Conservation (phyloP, 176 grass and related monocot species). For the Rhipidocladum racemiflorum region DNA sequence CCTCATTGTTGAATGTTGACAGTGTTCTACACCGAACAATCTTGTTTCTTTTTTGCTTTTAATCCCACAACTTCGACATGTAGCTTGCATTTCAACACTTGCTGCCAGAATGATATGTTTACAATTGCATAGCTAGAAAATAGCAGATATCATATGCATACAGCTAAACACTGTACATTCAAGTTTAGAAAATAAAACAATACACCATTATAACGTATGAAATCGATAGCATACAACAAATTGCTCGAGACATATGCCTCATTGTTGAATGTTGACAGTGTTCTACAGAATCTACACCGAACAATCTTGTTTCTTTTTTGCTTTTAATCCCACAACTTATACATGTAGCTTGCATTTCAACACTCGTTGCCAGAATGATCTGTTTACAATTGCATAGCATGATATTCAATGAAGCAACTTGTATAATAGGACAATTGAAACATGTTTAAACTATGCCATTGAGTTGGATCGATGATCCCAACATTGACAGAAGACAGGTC, state of each 20-base stretch:
- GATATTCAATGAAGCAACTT: constrained; percentile 3
- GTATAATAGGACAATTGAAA: neutral
- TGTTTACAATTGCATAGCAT: neutral
- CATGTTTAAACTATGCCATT: neutral
- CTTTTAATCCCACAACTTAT: neutral
- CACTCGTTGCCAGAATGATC: neutral
- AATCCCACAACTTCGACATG: no score
- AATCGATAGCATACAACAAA: neutral
- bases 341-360: neutral
- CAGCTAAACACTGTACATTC: neutral
- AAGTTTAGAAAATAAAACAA: neutral
- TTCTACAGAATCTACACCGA: neutral
- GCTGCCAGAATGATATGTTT: no score
- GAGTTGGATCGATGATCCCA: neutral
- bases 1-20: neutral
- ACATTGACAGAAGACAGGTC: neutral
- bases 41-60: no score
- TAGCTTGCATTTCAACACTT: no score
- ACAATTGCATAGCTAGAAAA: no score
- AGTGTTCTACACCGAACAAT: neutral
- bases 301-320: neutral
- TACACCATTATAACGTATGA: neutral
- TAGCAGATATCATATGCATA: neutral
- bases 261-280: neutral
- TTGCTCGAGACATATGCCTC: neutral